These are phyloP conservation scores for Saturnispora mendoncae DNA, from an alignment of 805 yeast species.

Conservation along the genomic window DNA sequence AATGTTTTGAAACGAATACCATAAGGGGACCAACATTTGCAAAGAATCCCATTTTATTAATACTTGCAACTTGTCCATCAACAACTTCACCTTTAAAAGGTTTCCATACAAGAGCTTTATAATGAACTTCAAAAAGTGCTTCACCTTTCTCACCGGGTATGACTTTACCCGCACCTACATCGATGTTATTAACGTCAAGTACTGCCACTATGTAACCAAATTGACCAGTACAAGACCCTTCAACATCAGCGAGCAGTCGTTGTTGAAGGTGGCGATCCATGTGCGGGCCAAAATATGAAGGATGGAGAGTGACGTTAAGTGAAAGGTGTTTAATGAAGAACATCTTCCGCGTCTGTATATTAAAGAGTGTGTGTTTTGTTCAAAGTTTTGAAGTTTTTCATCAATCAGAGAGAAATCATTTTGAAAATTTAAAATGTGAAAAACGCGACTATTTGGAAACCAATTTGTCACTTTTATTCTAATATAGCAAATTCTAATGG, in stretches of 20 bases:
- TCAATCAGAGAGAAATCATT: no score
- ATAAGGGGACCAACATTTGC: conserved; percentile 97
- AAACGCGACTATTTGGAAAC: no score
- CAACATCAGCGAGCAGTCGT: conserved; percentile 88
- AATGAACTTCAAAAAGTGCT: conserved; percentile 94
- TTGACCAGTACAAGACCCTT: conserved; percentile 98
- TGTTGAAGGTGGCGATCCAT: conserved; percentile 91
- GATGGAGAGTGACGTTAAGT: conserved; percentile 86
- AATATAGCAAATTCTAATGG: no score
- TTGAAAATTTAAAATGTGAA: no score
- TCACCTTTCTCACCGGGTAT: conserved; percentile 80
- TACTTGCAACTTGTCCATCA: conserved; percentile 91
- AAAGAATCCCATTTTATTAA: conserved; percentile 90
- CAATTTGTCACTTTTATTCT: no score
- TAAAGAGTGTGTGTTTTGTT: no score
- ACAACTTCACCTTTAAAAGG: conserved; percentile 99
- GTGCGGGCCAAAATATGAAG: conserved; percentile 95
- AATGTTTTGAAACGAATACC: conserved; percentile 89
- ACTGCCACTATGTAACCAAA: conserved; percentile 97
- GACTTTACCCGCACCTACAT: conserved; percentile 89
- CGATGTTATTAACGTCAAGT: conserved; percentile 86
- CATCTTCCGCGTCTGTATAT: conserved; percentile 20
- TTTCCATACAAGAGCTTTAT: conserved; percentile 95
- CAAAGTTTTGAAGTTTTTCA: no score
- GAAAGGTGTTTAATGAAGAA: conserved; percentile 70